Evolutionary conservation across 805 yeast species (phyloP), one percentile per base, ranked within the genome.

Genomic region (Yarrowia hollandica): DNA sequence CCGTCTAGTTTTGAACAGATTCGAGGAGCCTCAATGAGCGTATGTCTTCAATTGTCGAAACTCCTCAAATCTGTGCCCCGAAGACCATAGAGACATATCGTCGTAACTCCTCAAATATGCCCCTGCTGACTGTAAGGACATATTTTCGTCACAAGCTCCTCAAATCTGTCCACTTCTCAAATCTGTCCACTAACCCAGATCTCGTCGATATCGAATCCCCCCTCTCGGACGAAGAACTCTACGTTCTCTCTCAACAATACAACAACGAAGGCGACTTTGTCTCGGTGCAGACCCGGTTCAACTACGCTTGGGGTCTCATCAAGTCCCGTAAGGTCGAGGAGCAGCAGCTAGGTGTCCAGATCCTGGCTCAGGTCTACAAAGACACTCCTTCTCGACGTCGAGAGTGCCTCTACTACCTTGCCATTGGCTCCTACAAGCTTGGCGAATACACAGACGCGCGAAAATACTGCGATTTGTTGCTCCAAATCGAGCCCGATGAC

Each of bases 271-370:
- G 87, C 28, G 96, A 94, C 5, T 76, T 79, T 35, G 90, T 89
- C 0, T 79, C 91, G 0, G 79, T 88, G 0, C 97, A 90, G 71
- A 85, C 97, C 2, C 81, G 84, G 60, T 94, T 94, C 79, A 94
- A 95, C 72, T 88, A 88, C 66, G 96, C 97, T 0, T 94, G 99
- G 99, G 99, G 95, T 3, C 76, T 94, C 54, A 82, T 95, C 63
- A 91, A 90, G 70, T 84, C 96, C 1, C 69, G 72, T 54, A 77
- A 78, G 52, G 75, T 77, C 19, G 78, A 76, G 35, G 86, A 88
- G 62, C 95, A 88, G 68, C 79, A 86, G 65, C 77, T 85, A 54
- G 99, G 98, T 0, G 82, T 94, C 15, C 84, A 82, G 59, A 77
- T 92, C 25, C 75, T 94, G 61, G 81, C 69, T 15, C 67, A 70